Base-by-base conservation (phyloP, 371 early-diverging fungal genomes). In the Saksenaea vasiformis region DNA sequence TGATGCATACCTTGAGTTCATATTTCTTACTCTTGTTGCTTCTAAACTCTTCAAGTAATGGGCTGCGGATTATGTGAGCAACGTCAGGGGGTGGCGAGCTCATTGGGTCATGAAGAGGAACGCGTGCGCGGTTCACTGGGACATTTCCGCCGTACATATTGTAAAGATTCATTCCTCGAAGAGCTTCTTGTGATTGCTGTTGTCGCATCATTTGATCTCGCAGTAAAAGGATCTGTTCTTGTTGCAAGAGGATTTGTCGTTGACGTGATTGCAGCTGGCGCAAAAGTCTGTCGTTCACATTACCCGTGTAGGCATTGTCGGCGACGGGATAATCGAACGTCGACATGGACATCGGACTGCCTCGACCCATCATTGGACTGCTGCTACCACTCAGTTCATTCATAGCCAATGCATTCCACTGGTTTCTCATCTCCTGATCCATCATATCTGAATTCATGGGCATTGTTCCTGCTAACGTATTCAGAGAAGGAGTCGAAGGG, bases 1-100 rank as follows among this genome's bases (percentile, higher is more conserved):
- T n/a, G n/a, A n/a, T n/a, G n/a, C n/a, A n/a, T 70, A 78, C 83
- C 69, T 87, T 84, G 37, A 98, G 84, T 72, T 95, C 96, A 70
- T 91, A 96, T 74, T 95, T 96, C 70, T 90, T 92, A 72, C 84
- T 92, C 85, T 96, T 96, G 85, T 93, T 95, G 74, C 85, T 92
- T 56, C 97, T 80, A 73, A 98, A 98, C 62, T 96, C 98, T 63
- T 98, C 97, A 56, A 97, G 73, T 37, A 95, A 65, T 3, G 90
- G 83, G 65, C 94, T 93, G 43, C 98, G 88, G 60, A 88, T 83
- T 19, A 76, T 74, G 11, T 66, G 67, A 14, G 63, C 68, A 4
- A 64, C 63, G 47, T 68, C 73, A 10, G 63, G 17, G 15, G 61
- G 27, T 8, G 58, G 41, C 14, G 58, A 24, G 37, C 34, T 19